Percentiles rank a stretch among this genome's conserved stretches.
Conservation (phyloP, 2,329 filamentous ascomycete species). For the Sporothrix variecibatus region DNA sequence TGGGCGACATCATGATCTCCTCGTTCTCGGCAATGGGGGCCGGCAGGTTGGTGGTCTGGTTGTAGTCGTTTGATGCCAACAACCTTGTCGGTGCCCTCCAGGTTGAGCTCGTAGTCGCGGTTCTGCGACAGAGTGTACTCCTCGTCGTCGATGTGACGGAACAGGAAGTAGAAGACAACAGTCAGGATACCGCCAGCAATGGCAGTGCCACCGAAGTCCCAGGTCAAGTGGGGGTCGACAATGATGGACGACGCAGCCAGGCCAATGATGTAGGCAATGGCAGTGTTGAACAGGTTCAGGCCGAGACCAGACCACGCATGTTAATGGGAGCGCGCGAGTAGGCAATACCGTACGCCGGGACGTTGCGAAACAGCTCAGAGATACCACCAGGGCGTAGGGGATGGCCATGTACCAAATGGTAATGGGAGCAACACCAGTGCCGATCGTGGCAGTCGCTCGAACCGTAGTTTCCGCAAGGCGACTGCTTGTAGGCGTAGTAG, state of each 20-base stretch:
- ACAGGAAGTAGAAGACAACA: slow-evolving; percentile 49
- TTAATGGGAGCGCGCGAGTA: slow-evolving; percentile 73
- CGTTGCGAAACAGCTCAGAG: slow-evolving; percentile 54
- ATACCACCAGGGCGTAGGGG: slow-evolving; percentile 54
- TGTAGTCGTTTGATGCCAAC: slow-evolving; percentile 32
- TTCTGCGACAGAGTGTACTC: slow-evolving; percentile 47
- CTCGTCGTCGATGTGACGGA: slow-evolving; percentile 50
- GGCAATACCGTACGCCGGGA: slow-evolving; percentile 54
- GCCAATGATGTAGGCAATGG: slow-evolving; percentile 67
- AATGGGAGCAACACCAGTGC: slow-evolving; percentile 45
- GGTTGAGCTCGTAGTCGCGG: slow-evolving; percentile 35
- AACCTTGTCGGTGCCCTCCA: slow-evolving; percentile 29
- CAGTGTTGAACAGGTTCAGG: slow-evolving; percentile 69
- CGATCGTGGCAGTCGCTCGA: slow-evolving; percentile 40
- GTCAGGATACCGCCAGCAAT: slow-evolving; percentile 49
- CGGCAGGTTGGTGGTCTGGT: slow-evolving; percentile 34
- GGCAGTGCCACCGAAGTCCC: slow-evolving; percentile 52
- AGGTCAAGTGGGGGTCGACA: slow-evolving; percentile 51
- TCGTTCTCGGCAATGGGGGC: slow-evolving; percentile 35
- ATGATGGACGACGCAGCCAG: slow-evolving; percentile 57
- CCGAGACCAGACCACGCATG: slow-evolving; percentile 73
- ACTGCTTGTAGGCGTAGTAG: slow-evolving; percentile 46
- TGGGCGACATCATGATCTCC: slow-evolving; percentile 37
- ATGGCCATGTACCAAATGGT: slow-evolving; percentile 61
- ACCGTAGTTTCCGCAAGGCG: slow-evolving; percentile 46